phyloP scores from a whole-genome alignment of 768 basidiomycete species.

The Dioszegia hungarica region DNA sequence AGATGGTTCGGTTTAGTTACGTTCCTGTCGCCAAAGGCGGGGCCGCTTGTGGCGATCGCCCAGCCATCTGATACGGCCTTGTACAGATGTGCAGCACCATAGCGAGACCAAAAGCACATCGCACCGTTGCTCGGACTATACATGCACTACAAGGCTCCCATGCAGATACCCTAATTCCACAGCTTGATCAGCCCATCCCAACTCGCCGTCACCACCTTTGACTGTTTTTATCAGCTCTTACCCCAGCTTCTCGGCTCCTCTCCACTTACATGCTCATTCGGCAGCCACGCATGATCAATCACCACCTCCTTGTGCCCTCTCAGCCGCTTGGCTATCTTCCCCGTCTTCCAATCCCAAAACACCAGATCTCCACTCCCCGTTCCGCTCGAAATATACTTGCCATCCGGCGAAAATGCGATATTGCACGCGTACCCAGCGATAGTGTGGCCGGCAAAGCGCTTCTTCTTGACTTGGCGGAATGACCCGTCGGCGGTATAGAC shows the following conservation, averaged over 20 bases:
- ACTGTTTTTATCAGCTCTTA: constrained; percentile 55
- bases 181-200: constrained; percentile 98
- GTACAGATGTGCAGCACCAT: too few relatives aligned
- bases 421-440: constrained; percentile 96
- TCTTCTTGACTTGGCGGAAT: constrained; percentile 97
- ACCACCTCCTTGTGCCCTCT: constrained; percentile 93
- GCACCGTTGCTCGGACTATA: too few relatives aligned
- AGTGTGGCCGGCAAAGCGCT: constrained; percentile 94
- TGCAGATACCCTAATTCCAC: constrained; percentile 57
- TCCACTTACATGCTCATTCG: constrained; percentile 82
- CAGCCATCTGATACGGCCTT: too few relatives aligned
- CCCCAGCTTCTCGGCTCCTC: neutral
- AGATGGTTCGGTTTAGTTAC: neutral
- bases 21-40: too few relatives aligned
- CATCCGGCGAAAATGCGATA: constrained; percentile 95
- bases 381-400: constrained; percentile 95
- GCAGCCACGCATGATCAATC: constrained; percentile 95
- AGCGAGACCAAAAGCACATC: too few relatives aligned
- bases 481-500: constrained; percentile 90
- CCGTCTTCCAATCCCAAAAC: constrained; percentile 99
- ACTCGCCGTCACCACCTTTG: constrained; percentile 91
- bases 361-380: constrained; percentile 92
- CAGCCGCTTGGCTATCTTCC: constrained; percentile 83
- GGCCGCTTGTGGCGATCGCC: neutral
- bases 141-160: neutral